A percentile compares a stretch with the other conserved stretches of the same genome.
Conservation (phyloP, 495 filamentous ascomycete species). For the Halenospora varia region DNA sequence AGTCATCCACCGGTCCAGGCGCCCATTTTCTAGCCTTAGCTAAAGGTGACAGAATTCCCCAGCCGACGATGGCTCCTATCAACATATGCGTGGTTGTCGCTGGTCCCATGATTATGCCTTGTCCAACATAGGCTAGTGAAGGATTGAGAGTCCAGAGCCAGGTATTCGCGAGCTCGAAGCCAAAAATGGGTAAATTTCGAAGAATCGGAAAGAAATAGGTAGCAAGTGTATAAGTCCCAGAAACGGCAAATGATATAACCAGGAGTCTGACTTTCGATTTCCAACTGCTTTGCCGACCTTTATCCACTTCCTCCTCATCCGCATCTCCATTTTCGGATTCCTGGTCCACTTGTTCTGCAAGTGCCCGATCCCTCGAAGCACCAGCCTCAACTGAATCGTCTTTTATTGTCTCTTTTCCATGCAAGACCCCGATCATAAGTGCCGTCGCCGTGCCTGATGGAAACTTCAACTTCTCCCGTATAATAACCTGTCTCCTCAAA, state of each 20-base stretch:
- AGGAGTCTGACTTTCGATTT: conserved; percentile 47
- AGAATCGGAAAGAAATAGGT: conserved; percentile 90
- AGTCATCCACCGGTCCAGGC: conserved; percentile 77
- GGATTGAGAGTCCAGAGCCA: conserved; percentile 98
- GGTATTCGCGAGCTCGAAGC: conserved; percentile 61
- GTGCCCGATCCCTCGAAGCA: neutral
- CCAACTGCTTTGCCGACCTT: conserved; percentile 35
- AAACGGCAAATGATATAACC: conserved; percentile 46
- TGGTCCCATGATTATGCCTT: conserved; percentile 86
- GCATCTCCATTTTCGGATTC: conserved; percentile 1
- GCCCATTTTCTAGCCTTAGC: conserved; percentile 88
- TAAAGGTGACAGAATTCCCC: conserved; percentile 85
- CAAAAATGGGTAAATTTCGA: conserved; percentile 81
- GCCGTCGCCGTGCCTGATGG: conserved; percentile 94
- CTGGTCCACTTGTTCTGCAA: neutral
- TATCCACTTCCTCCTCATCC: conserved; percentile 19
- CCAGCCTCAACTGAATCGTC: conserved; percentile 7
- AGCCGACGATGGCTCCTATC: conserved; percentile 82
- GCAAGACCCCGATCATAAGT: conserved; percentile 83
- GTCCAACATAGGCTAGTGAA: conserved; percentile 87
- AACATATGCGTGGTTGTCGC: conserved; percentile 95
- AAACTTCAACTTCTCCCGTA: conserved; percentile 87
- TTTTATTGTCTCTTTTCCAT: conserved; percentile 45
- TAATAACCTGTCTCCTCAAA: conserved; percentile 79
- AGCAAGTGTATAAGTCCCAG: conserved; percentile 65